Conservation (phyloP, 495 filamentous ascomycete species). For the Penicillium roqueforti region DNA sequence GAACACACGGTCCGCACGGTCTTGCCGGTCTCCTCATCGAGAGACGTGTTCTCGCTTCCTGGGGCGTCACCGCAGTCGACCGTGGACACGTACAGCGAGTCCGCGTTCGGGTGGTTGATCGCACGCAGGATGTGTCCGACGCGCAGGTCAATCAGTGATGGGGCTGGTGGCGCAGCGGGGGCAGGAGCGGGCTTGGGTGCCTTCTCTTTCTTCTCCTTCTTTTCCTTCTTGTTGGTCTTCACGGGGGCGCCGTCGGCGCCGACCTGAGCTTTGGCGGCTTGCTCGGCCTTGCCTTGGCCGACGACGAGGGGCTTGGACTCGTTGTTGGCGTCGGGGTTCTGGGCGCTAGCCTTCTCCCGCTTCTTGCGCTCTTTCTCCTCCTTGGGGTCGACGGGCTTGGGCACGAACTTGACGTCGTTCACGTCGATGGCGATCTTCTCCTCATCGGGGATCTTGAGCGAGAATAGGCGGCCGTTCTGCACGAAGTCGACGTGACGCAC, state of each 20-base stretch:
- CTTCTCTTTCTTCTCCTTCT: constrained; percentile 86
- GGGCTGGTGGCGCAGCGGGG: constrained; percentile 66
- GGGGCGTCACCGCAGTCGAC: constrained; percentile 89
- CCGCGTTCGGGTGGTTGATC: constrained; percentile 91
- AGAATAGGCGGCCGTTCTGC: constrained; percentile 79
- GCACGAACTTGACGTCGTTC: constrained; percentile 75
- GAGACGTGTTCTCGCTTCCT: constrained; percentile 76
- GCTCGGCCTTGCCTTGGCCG: constrained; percentile 45
- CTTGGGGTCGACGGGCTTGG: constrained; percentile 75
- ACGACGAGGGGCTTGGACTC: constrained; percentile 39
- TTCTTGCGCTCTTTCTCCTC: constrained; percentile 86
- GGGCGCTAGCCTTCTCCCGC: constrained; percentile 73
- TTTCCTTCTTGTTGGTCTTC: constrained; percentile 52
- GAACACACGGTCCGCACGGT: constrained; percentile 93
- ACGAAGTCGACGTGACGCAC: constrained; percentile 92
- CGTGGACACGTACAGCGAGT: constrained; percentile 93
- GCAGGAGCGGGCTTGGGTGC: constrained; percentile 60
- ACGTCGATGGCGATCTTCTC: constrained; percentile 80
- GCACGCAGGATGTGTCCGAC: constrained; percentile 97
- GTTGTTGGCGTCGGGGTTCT: constrained; percentile 33
- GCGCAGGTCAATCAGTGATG: constrained; percentile 84
- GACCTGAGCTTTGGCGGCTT: constrained; percentile 40
- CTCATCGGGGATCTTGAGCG: constrained; percentile 60
- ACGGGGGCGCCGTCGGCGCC: constrained; percentile 40
- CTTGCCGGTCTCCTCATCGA: constrained; percentile 75